Evolutionary conservation across 2,329 filamentous ascomycete genomes (phyloP), one percentile per base, ranked within the genome.

Genomic region (Atkinsonella hypoxylon): DNA sequence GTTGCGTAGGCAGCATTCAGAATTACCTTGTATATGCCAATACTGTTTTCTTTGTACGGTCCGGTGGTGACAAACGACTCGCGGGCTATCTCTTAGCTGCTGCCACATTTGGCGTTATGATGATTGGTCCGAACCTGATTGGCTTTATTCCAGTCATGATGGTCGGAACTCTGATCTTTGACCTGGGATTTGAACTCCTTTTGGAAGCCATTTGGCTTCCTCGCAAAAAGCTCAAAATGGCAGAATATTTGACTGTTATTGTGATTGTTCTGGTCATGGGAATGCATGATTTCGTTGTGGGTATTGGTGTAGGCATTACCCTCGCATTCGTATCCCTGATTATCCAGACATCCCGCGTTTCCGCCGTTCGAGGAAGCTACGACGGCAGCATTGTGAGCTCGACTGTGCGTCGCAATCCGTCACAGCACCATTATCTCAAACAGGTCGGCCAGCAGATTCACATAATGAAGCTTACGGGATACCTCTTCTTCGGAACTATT

Each of bases 21-120:
- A 98, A 98, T 65, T 98, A 98, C 62, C 78, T 98, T 1, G 93
- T 98, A 0, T 98, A 97, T 61, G 91, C 91, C 52, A 98, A 98
- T 64, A 96, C 89, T 55, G 79, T 95, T n/a, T 82, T 98, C 51
- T 97, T 98, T 67, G 95, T 97, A 64, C 82, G 87, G 26, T 95
- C 89, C 45, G 93, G 93, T 15, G 93, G 91, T 18, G 82, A 94
- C 62, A 90, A 82, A 59, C 83, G 93, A 46, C 71, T 95, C 43
- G 93, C 90, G 9, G 93, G 93, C 3, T 76, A 90, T 26, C 79
- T 96, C 72, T 77, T 98, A 47, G 93, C 93, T 1, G 69, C 76
- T 20, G 79, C 86, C 5, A 98, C 93, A 0, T 81, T 83, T 59
- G 83, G 83, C 2, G 80, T 97, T 41, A 84, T 96, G 79, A 71